Evolutionary conservation across 2,329 filamentous ascomycete species (phyloP).

Genomic region (Cordyceps cicadae): DNA sequence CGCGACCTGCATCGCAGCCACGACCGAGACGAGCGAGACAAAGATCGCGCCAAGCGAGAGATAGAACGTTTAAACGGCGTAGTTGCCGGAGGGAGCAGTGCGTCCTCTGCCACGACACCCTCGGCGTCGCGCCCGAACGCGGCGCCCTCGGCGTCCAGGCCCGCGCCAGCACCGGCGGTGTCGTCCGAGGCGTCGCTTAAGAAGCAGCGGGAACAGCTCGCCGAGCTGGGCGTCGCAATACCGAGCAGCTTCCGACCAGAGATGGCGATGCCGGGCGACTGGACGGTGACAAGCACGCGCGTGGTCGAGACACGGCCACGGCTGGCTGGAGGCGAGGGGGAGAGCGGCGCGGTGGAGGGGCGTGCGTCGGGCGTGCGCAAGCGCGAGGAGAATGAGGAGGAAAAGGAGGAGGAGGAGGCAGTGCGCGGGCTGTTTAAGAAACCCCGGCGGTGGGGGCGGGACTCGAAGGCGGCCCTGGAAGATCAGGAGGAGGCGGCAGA

Average conservation of each 20-base stretch:
- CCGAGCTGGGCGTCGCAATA: constrained; percentile 75
- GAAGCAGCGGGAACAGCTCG: constrained; percentile 78
- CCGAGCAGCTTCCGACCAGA: constrained; percentile 70
- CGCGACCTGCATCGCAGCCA: constrained; percentile 80
- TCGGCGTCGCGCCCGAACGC: neutral
- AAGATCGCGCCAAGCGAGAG: constrained; percentile 74
- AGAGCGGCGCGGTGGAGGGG: constrained; percentile 33
- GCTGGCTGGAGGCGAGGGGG: constrained; percentile 25
- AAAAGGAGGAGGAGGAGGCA: constrained; percentile 52
- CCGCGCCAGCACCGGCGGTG: constrained; percentile 10
- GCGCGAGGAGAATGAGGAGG: constrained; percentile 50
- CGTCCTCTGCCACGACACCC: constrained; percentile 19
- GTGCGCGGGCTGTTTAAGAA: constrained; percentile 54
- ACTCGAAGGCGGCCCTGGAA: constrained; percentile 39
- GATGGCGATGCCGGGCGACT: constrained; percentile 83
- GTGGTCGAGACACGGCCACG: constrained; percentile 37
- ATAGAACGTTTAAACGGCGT: constrained; percentile 78
- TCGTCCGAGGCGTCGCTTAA: constrained; percentile 60
- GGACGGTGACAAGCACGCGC: constrained; percentile 64
- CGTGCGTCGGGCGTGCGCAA: constrained; percentile 54
- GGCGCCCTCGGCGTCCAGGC: neutral
- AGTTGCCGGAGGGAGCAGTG: constrained; percentile 40
- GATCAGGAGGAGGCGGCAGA: constrained; percentile 46
- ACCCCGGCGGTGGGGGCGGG: constrained; percentile 45
- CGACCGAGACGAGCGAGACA: constrained; percentile 72